Percentiles rank a stretch among this genome's conserved stretches.
Conservation (phyloP, 2,329 filamentous ascomycete genomes). For the Apiospora sp. region DNA sequence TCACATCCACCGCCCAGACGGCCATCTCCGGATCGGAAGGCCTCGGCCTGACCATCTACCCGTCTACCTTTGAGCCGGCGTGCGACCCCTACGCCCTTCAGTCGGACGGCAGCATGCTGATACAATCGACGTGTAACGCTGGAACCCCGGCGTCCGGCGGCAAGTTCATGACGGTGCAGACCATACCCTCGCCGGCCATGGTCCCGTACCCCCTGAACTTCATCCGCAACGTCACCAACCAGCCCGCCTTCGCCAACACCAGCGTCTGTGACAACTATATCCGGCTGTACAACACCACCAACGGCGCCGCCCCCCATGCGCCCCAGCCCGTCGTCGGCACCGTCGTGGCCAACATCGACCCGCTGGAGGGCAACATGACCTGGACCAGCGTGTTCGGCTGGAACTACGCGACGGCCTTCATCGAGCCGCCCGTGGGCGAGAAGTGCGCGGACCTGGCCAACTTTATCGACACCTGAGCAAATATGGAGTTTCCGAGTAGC, state of each 20-base stretch:
- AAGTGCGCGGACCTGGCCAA: constrained; percentile 21
- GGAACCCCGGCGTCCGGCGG: not conserved
- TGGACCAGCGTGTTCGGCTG: constrained; percentile 36
- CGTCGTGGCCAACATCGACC: constrained; percentile 38
- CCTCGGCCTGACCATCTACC: constrained; percentile 55
- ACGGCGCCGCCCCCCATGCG: constrained; percentile 43
- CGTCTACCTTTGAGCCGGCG: constrained; percentile 53
- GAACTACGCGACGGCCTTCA: constrained; percentile 36
- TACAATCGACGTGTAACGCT: not conserved
- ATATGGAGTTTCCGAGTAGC: not conserved
- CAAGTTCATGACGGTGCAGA: constrained; percentile 42
- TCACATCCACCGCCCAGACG: constrained; percentile 50
- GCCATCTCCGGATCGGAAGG: constrained; percentile 53
- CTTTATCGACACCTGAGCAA: not conserved
- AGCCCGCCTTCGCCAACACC: constrained; percentile 55
- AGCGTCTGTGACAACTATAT: constrained; percentile 53
- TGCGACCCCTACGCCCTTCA: constrained; percentile 57
- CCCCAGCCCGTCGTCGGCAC: constrained; percentile 39
- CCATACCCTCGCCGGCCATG: constrained; percentile 26
- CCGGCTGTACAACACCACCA: constrained; percentile 53
- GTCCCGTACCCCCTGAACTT: constrained; percentile 50
- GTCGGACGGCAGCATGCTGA: constrained; percentile 36
- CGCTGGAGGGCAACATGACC: constrained; percentile 31
- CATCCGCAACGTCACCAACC: constrained; percentile 61
- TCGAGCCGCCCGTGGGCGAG: constrained; percentile 32